Base-by-base conservation (phyloP, 2,329 filamentous ascomycete species). In the Didymella lethalis region DNA sequence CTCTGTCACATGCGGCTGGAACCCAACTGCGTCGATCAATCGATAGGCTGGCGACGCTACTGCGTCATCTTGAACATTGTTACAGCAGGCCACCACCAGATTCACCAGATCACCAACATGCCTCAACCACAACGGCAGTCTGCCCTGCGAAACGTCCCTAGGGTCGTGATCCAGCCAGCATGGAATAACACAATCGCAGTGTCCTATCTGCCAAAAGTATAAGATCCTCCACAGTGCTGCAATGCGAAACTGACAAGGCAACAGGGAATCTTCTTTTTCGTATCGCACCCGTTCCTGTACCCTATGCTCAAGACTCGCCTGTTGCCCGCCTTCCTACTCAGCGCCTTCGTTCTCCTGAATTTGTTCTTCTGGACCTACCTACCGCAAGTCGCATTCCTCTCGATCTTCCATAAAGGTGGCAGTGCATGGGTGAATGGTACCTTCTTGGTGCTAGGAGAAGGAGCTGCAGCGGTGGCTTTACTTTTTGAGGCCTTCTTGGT, bases 381-480 rank as follows among this genome's bases (percentile, higher is more conserved):
- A 2, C 94, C 94, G 0, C 92, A 98, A 74, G 92, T 92, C 55
- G 91, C 91, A 1, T 91, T 99, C 70, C 85, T 99, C 23, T 88
- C 90, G 16, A 86, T 98, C 66, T 98, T 97, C 75, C 93, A 98
- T 69, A 90, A 90, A 23, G 85, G 67, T 26, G 78, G 87, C 59
- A 89, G 88, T 29, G 95, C 95, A n/a, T 96, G 92, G 91, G 79
- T 97, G 57, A 97, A 92, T 69, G 93, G 90, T 2, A 88, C 91
- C 0, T 89, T 98, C 63, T 82, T 98, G 46, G 91, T 97, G 0
- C 83, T 99, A 2, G 86, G 84, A 10, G 85, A 89, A 74, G 86
- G 85, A 10, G 84, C 85, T 4, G 85, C 86, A 1, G 81, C 89
- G 44, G 84, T 88, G 18, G 84, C 86, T 7, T 70, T 87, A n/a